Percentiles rank a stretch among this genome's conserved stretches.
Evolutionary conservation across 306 rosid species (phyloP).

Genomic region (Ormosia semicastrata): DNA sequence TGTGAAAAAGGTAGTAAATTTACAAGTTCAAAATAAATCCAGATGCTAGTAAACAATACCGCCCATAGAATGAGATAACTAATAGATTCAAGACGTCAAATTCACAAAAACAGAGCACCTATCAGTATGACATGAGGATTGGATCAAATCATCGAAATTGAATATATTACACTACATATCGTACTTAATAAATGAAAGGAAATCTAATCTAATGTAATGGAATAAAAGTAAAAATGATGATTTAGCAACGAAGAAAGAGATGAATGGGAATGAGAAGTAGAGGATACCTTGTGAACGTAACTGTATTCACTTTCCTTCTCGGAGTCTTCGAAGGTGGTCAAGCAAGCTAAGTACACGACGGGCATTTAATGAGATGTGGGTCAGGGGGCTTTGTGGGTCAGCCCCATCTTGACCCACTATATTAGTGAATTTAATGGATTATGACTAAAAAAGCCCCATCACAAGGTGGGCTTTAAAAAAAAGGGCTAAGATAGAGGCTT

Average conservation of each 20-base stretch:
- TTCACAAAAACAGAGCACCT: not conserved
- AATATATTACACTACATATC: not conserved
- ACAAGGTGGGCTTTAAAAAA: no score
- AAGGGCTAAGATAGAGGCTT: no score
- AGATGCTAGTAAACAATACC: not conserved
- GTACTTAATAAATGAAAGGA: not conserved
- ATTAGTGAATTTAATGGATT: no score
- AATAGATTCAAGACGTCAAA: not conserved
- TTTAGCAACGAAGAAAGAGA: not conserved
- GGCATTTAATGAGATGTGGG: constrained; percentile 52
- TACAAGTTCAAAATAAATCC: not conserved
- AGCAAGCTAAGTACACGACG: constrained; percentile 75
- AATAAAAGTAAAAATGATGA: not conserved
- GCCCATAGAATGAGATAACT: no score
- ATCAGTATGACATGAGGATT: not conserved
- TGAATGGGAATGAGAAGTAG: not conserved
- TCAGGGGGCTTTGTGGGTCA: no score
- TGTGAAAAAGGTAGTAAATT: not conserved
- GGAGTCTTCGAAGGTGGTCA: constrained; percentile 91
- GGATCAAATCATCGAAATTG: not conserved
- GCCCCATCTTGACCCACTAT: no score
- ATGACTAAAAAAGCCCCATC: no score
- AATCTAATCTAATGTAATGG: not conserved
- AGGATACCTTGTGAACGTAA: constrained; percentile 86
- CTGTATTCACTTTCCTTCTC: constrained; percentile 99